Percentiles rank a stretch among this genome's conserved stretches.
Evolutionary conservation across 768 basidiomycete species (phyloP).

Genomic region (Pisolithus albus): DNA sequence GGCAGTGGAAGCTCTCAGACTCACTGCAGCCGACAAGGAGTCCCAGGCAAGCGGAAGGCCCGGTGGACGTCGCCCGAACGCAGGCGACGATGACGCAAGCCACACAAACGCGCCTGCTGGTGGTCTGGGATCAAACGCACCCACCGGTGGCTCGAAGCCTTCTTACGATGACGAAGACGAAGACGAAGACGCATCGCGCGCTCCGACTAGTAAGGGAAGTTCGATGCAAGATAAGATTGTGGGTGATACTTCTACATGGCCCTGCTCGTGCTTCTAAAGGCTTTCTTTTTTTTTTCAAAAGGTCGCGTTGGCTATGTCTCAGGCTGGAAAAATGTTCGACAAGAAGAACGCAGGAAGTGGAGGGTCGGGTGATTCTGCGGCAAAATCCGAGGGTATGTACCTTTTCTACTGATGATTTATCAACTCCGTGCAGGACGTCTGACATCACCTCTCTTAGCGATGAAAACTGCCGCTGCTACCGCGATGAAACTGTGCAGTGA

Average conservation of each 20-base stretch:
- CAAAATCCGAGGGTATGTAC: slow-evolving; percentile 22
- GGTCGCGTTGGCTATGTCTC: slow-evolving; percentile 26
- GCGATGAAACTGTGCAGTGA: slow-evolving; percentile 23
- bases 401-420: background rate
- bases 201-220: slow-evolving; percentile 13
- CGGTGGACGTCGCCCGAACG: background rate
- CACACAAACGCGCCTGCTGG: slow-evolving; percentile 13
- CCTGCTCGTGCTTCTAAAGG: background rate
- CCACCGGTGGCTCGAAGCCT: background rate
- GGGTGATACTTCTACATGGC: slow-evolving; percentile 4
- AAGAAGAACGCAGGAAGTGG: slow-evolving; percentile 22
- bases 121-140: slow-evolving; percentile 2
- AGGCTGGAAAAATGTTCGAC: slow-evolving; percentile 26
- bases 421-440: background rate
- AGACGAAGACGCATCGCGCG: slow-evolving; percentile 6
- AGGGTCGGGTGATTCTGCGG: slow-evolving; percentile 7
- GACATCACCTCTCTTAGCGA: slow-evolving; percentile 11
- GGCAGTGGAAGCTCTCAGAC: slow-evolving; percentile 26
- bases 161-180: background rate
- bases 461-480: slow-evolving; percentile 26
- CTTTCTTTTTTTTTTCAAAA: background rate
- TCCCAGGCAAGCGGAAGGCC: slow-evolving; percentile 1
- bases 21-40: slow-evolving; percentile 13
- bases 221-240: slow-evolving; percentile 25
- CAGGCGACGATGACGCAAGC: background rate